phyloP scores from a whole-genome alignment of 768 basidiomycete genomes.

The Collybiopsis luxurians region DNA sequence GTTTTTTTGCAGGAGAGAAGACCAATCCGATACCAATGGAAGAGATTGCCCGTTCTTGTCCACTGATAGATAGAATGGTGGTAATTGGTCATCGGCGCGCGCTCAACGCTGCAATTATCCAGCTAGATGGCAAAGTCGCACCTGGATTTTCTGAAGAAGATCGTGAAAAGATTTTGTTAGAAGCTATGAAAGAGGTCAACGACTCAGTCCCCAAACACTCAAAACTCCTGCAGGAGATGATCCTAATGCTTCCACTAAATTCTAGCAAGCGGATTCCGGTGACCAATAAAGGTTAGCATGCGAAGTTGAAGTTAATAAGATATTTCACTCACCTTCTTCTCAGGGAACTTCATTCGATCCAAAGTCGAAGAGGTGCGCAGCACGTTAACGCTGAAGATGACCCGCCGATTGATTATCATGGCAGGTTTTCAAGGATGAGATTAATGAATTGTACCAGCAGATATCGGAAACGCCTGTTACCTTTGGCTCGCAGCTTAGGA shows the following conservation, averaged over 20 bases:
- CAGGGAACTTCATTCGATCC: conserved; percentile 14
- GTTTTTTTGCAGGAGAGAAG: conserved; percentile 9
- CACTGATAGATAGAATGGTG: conserved; percentile 6
- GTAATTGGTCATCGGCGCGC: conserved; percentile 12
- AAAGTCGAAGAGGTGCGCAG: conserved; percentile 5
- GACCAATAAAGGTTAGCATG: conserved; percentile 12
- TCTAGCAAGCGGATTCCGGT: conserved; percentile 9
- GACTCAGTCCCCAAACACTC: conserved; percentile 9
- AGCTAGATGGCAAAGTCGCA: conserved; percentile 6
- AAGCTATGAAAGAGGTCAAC: conserved; percentile 5
- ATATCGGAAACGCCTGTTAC: too few species aligned
- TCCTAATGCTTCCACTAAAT: conserved; percentile 7
- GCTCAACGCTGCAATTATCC: conserved; percentile 11
- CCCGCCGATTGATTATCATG: not conserved
- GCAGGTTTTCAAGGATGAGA: conserved; percentile 9
- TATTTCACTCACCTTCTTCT: not conserved
- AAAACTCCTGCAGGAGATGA: conserved; percentile 12
- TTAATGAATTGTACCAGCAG: conserved; percentile 6
- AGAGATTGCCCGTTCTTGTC: conserved; percentile 4
- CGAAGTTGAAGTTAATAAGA: too few species aligned
- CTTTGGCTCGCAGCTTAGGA: too few species aligned
- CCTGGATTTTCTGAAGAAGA: conserved; percentile 4
- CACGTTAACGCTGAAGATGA: not conserved
- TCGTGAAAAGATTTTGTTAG: conserved; percentile 2
- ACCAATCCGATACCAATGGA: conserved; percentile 15